Evolutionary conservation across 805 yeast species (phyloP).

Genomic region (Saturnispora gosingensis): DNA sequence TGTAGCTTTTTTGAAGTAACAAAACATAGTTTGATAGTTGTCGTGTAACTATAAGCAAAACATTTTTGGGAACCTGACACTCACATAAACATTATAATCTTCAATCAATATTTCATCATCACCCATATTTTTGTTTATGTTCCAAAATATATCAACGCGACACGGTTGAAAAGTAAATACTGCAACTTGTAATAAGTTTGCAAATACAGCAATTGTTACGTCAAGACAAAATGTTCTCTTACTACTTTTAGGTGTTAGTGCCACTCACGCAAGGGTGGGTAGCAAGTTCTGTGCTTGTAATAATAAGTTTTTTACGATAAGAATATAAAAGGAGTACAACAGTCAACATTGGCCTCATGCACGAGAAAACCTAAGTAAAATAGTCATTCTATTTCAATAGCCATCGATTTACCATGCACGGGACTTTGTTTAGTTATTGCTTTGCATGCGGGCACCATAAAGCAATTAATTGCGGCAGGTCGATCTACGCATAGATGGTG

Average conservation of each 20-base stretch:
- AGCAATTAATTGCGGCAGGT: neutral
- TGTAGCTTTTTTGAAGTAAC: neutral
- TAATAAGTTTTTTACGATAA: too few species aligned
- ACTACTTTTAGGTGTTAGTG: neutral
- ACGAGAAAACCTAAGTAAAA: neutral
- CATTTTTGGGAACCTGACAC: neutral
- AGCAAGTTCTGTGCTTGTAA: neutral
- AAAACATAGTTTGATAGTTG: neutral
- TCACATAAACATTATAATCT: neutral
- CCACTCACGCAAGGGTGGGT: neutral
- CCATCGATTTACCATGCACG: neutral
- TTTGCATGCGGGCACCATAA: neutral
- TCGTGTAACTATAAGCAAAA: too few species aligned
- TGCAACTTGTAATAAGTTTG: neutral
- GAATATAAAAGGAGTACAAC: neutral
- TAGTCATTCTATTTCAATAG: neutral
- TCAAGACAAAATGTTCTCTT: neutral
- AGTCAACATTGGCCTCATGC: too few species aligned
- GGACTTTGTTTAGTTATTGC: neutral
- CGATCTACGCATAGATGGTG: neutral
- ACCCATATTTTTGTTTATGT: neutral
- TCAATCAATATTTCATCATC: neutral
- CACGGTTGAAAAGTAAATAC: neutral
- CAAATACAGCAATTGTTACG: neutral
- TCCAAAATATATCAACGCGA: neutral